These are phyloP conservation scores for Sambucus nigra DNA, from an alignment of 129 eudicot genomes.

Conservation along the genomic window DNA sequence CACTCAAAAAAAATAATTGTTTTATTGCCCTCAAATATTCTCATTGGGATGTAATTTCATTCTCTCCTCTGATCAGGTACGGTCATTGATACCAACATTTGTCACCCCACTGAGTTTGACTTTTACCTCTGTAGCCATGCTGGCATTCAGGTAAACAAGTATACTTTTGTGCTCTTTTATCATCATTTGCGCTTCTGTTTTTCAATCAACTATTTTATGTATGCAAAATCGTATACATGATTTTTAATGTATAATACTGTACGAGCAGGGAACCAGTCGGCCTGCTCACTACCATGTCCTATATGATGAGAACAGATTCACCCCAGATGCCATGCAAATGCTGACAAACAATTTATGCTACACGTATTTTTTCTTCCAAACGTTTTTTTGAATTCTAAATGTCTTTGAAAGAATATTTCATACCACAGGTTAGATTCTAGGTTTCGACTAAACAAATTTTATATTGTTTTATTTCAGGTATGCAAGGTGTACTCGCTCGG, in stretches of 20 bases:
- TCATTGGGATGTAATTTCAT: background rate
- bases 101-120: slow-evolving; percentile 69
- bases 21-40: background rate
- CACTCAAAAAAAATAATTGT: no score
- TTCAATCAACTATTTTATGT: background rate
- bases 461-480: slow-evolving; percentile 22
- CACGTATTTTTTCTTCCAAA: slow-evolving; percentile 29
- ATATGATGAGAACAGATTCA: slow-evolving; percentile 65
- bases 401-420: background rate
- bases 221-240: background rate
- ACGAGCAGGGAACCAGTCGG: slow-evolving; percentile 65
- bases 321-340: slow-evolving; percentile 47
- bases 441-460: background rate
- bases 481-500: slow-evolving; percentile 86
- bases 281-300: slow-evolving; percentile 75
- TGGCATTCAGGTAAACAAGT: slow-evolving; percentile 54
- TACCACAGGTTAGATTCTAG: background rate
- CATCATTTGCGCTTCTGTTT: background rate
- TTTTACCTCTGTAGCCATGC: slow-evolving; percentile 74
- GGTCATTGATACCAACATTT: slow-evolving; percentile 56
- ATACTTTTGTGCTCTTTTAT: background rate
- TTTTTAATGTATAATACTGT: background rate
- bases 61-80: slow-evolving; percentile 29
- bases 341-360: slow-evolving; percentile 60
- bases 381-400: background rate